Percentiles rank a stretch among this genome's conserved stretches.
These are phyloP conservation scores for Parmelia sp. DNA, from an alignment of 495 filamentous ascomycete genomes.

Conservation along the genomic window DNA sequence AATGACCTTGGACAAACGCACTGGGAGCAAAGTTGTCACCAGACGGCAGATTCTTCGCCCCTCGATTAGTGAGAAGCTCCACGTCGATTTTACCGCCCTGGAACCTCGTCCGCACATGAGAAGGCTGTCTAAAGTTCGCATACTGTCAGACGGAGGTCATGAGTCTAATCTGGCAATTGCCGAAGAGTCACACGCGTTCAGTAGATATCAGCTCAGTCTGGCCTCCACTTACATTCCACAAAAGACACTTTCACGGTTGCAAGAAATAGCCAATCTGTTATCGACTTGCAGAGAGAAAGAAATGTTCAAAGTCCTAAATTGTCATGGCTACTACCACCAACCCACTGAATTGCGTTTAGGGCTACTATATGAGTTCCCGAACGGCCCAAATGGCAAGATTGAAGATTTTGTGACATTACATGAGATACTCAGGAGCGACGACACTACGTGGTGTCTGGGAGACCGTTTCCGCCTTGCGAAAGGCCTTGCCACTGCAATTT, in stretches of 20 bases:
- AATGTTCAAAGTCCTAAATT: constrained; percentile 24
- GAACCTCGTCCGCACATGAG: too few species aligned
- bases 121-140: neutral
- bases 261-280: constrained; percentile 7
- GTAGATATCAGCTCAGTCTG: too few species aligned
- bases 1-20: neutral
- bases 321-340: neutral
- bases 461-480: neutral
- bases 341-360: neutral
- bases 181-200: neutral
- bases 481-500: neutral
- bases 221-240: too few species aligned
- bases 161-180: neutral
- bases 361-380: neutral
- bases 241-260: too few species aligned
- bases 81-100: neutral
- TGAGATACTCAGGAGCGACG: too few species aligned
- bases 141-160: neutral
- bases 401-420: too few species aligned
- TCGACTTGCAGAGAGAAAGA: too few species aligned
- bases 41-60: neutral
- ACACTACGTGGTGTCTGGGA: neutral
- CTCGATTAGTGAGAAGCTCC: neutral
- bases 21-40: neutral
- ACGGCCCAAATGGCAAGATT: neutral